Percentiles rank a stretch among this genome's conserved stretches.
These are phyloP conservation scores for Eucommia ulmoides DNA, from an alignment of 257 asterid genomes.

Conservation along the genomic window DNA sequence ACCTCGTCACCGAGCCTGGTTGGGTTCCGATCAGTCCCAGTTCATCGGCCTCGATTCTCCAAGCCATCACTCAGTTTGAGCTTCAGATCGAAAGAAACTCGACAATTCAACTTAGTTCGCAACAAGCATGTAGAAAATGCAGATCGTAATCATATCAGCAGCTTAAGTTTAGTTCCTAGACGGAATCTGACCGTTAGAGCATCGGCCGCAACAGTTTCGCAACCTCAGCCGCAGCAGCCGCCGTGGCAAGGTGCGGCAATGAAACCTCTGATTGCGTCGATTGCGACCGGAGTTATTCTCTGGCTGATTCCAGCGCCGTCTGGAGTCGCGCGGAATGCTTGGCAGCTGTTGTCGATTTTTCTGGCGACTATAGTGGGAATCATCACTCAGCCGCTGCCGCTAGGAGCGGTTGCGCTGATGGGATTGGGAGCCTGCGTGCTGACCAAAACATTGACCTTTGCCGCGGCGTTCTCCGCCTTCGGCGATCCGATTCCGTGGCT, in stretches of 20 bases:
- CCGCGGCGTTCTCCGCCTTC: slow-evolving; percentile 89
- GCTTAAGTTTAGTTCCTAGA: neutral
- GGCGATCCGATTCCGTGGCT: slow-evolving; percentile 97
- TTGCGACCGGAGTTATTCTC: slow-evolving; percentile 61
- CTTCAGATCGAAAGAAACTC: neutral
- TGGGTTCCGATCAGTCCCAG: slow-evolving; percentile 31
- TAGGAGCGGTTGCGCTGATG: slow-evolving; percentile 87
- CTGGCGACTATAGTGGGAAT: slow-evolving; percentile 89
- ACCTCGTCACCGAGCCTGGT: slow-evolving; percentile 38
- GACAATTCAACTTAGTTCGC: slow-evolving; percentile 3
- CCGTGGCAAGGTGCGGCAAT: slow-evolving; percentile 86
- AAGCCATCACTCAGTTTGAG: slow-evolving; percentile 6
- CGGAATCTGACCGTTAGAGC: slow-evolving; percentile 13
- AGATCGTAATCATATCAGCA: neutral
- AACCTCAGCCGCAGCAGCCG: slow-evolving; percentile 16
- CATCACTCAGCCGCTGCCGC: slow-evolving; percentile 80
- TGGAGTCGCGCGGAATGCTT: slow-evolving; percentile 65
- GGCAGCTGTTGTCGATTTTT: slow-evolving; percentile 82
- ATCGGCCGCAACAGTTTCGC: slow-evolving; percentile 14
- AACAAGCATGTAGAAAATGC: neutral
- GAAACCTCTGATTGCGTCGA: slow-evolving; percentile 59
- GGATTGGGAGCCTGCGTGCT: slow-evolving; percentile 85
- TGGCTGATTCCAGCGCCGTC: slow-evolving; percentile 83
- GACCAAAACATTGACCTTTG: slow-evolving; percentile 76
- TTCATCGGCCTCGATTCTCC: slow-evolving; percentile 8